phyloP scores from a whole-genome alignment of 352 stramenopile species.

The Phytophthora podocarpi region DNA sequence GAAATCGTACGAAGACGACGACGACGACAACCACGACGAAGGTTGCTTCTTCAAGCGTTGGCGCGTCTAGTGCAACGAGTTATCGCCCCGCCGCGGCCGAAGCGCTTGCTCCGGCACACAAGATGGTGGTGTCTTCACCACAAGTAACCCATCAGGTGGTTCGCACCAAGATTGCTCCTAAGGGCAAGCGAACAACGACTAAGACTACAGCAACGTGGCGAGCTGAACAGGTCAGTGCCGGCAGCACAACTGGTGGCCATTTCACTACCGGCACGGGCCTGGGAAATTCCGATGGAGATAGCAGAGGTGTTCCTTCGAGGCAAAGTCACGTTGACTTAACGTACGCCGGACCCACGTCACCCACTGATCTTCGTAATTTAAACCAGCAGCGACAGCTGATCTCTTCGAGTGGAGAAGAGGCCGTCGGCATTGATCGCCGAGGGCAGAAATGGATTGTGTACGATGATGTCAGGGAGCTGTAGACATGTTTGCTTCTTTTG shows the following conservation, averaged over 20 bases:
- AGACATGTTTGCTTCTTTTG: slow-evolving; percentile 15
- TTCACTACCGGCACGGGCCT: not conserved
- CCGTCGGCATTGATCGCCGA: not conserved
- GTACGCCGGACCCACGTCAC: slow-evolving; percentile 17
- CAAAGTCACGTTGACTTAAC: slow-evolving; percentile 8
- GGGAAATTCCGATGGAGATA: slow-evolving; percentile 10
- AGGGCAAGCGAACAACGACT: slow-evolving; percentile 21
- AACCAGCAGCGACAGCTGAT: slow-evolving; percentile 25
- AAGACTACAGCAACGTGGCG: slow-evolving; percentile 25
- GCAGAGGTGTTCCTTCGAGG: slow-evolving; percentile 14
- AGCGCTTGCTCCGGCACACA: slow-evolving; percentile 16
- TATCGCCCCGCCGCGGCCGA: not conserved
- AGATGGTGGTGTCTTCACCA: slow-evolving; percentile 18
- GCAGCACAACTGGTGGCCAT: not conserved
- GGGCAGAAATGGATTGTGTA: slow-evolving; percentile 15
- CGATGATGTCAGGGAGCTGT: slow-evolving; percentile 27
- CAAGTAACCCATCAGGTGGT: slow-evolving; percentile 31
- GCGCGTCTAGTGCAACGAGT: not conserved
- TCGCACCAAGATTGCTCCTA: slow-evolving; percentile 21
- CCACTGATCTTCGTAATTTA: slow-evolving; percentile 20
- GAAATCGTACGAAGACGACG: slow-evolving; percentile 15
- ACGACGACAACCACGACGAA: slow-evolving; percentile 24
- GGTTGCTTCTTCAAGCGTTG: slow-evolving; percentile 8
- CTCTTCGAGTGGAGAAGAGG: slow-evolving; percentile 37
- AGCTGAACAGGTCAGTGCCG: slow-evolving; percentile 10